Conservation (phyloP, 805 yeast genomes). For the Monosporozyma aerobia region DNA sequence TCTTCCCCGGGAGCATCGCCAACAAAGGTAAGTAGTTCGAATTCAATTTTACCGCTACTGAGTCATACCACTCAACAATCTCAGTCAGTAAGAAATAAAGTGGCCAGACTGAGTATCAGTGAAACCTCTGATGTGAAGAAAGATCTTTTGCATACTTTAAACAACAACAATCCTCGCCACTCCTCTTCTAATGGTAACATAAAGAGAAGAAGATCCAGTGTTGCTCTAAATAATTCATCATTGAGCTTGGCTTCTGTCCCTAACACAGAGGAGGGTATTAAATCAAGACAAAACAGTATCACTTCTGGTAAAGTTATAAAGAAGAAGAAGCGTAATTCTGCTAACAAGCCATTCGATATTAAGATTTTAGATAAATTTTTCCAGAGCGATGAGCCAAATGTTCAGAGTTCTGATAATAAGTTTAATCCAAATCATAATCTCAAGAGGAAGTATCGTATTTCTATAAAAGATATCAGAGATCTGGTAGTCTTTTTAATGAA, state of each 20-base stretch:
- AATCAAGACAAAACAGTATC: constrained; percentile 7
- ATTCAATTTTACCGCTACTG: background rate
- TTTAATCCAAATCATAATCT: background rate
- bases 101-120: constrained; percentile 23
- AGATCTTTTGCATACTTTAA: constrained; percentile 9
- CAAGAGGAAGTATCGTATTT: constrained; percentile 18
- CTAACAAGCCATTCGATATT: constrained; percentile 25
- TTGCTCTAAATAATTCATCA: constrained; percentile 3
- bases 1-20: constrained; percentile 11
- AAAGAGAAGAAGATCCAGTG: constrained; percentile 26
- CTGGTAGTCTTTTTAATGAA: constrained; percentile 36
- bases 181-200: background rate
- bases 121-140: constrained; percentile 9
- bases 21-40: background rate
- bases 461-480: constrained; percentile 38
- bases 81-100: constrained; percentile 11
- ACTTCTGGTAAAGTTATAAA: constrained; percentile 9
- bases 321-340: constrained; percentile 26
- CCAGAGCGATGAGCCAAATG: background rate
- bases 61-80: background rate
- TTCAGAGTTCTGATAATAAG: no score
- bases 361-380: constrained; percentile 26
- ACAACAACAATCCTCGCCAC: constrained; percentile 5
- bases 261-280: background rate
- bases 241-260: background rate